Conservation (phyloP, 345 rosid genomes). For the Viola odorata region DNA sequence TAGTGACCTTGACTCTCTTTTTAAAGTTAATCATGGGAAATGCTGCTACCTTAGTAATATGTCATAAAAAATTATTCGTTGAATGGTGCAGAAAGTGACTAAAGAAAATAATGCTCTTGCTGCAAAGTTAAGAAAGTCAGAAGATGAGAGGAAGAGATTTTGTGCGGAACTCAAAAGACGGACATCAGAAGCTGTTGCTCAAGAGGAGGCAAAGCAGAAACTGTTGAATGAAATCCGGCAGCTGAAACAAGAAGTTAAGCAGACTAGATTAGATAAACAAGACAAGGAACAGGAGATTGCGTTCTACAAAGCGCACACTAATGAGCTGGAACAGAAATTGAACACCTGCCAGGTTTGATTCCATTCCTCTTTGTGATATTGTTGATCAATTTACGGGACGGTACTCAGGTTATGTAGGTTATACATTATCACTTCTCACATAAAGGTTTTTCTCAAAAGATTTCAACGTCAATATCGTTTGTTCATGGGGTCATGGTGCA, state of each 20-base stretch:
- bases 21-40: background rate
- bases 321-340: slow-evolving; percentile 11
- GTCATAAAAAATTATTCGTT: background rate
- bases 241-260: slow-evolving; percentile 9
- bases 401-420: no score
- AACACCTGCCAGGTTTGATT: slow-evolving; percentile 11
- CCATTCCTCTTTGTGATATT: background rate
- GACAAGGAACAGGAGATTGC: slow-evolving; percentile 13
- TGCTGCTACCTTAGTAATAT: background rate
- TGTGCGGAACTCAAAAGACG: slow-evolving; percentile 1
- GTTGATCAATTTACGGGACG: background rate
- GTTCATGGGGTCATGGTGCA: background rate
- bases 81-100: slow-evolving; percentile 1
- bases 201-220: background rate
- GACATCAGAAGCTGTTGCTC: background rate
- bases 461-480: background rate
- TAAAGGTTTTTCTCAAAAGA: background rate
- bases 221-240: slow-evolving; percentile 7
- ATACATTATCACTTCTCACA: no score
- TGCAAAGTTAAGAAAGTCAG: background rate
- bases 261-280: slow-evolving; percentile 1
- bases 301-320: background rate
- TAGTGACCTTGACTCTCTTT: background rate
- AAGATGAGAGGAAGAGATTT: slow-evolving; percentile 5
- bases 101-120: slow-evolving; percentile 9